A percentile compares a stretch with the other conserved stretches of the same genome.
phyloP scores from a whole-genome alignment of 2,329 filamentous ascomycete genomes.

The Trichoderma afroharzianum region DNA sequence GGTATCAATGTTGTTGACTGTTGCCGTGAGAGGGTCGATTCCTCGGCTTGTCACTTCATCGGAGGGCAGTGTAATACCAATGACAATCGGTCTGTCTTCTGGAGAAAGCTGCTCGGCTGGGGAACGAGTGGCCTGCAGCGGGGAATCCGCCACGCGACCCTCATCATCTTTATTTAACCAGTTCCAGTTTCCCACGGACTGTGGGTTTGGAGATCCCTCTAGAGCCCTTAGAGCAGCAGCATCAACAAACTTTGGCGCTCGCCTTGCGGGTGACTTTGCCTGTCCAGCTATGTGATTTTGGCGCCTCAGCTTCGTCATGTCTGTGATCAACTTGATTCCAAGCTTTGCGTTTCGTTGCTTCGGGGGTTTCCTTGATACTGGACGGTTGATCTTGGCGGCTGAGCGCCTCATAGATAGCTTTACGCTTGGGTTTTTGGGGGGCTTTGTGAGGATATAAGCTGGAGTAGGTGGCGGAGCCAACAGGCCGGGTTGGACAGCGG shows the following conservation, averaged over 20 bases:
- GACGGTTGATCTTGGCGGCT: slow-evolving; percentile 39
- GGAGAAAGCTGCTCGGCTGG: slow-evolving; percentile 56
- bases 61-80: slow-evolving; percentile 64
- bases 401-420: slow-evolving; percentile 35
- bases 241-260: slow-evolving; percentile 51
- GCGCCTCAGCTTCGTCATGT: slow-evolving; percentile 54
- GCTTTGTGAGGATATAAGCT: slow-evolving; percentile 19
- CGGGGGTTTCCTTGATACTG: slow-evolving; percentile 59
- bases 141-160: slow-evolving; percentile 27
- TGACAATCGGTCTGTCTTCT: slow-evolving; percentile 67
- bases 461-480: slow-evolving; percentile 20
- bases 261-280: slow-evolving; percentile 29
- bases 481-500: slow-evolving; percentile 3
- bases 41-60: slow-evolving; percentile 26
- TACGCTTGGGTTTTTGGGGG: slow-evolving; percentile 16
- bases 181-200: slow-evolving; percentile 55
- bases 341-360: slow-evolving; percentile 58
- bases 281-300: slow-evolving; percentile 37
- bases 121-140: slow-evolving; percentile 28
- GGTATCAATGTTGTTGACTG: slow-evolving; percentile 35
- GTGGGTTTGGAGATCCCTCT: slow-evolving; percentile 52
- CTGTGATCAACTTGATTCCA: slow-evolving; percentile 67
- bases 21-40: slow-evolving; percentile 50
- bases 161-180: slow-evolving; percentile 47
- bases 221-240: slow-evolving; percentile 57